Evolutionary conservation across 225 moss, liverwort and hornwort species (phyloP), one percentile per base, ranked within the genome.

Genomic region (Sphagnum contortum): DNA sequence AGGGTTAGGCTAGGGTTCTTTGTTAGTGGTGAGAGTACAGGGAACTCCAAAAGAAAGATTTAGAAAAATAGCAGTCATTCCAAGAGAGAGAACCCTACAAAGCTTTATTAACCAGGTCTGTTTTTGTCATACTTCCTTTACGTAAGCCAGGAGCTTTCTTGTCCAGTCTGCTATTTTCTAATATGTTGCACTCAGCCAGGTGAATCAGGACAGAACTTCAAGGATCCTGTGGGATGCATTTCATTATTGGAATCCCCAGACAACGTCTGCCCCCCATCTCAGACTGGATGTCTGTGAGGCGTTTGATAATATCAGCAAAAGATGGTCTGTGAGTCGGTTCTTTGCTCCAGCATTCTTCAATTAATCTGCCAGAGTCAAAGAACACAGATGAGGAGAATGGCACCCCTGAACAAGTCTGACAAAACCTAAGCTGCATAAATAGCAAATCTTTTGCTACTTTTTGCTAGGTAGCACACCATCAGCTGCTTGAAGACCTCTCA

Each of bases 261-360:
- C 78, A 66, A 67, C 72, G 59, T 9, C 47, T 75, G 9, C 63
- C 70, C 65, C 70, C 75, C 14, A 66, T 3, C 12, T 56, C 75
- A 48, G 45, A 50, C 64, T 85, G 87, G 46, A 90, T 85, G 14
- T 57, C 7, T 47, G 73, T 73, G 50, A 94, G 68, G 56, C 70
- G 62, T 6, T 61, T 68, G 45, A 91, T 91, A 56, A 94, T 81
- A 1, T 44, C 48, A 48, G 60, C 71, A 64, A 94, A 89, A 46
- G 54, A 10, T 48, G 88, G 91, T 80, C 94, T 75, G 3, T 62
- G 64, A 9, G 76, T 51, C 2, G 87, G 77, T 9, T 68, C 75
- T 48, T 67, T 63, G 29, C 77, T 68, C 94, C 91, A 91, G 68
- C 91, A 94, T 2, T 74, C 75, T 66, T 88, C 79, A 56, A 91